These are phyloP conservation scores for Didymosphaeria variabile DNA, from an alignment of 2,329 filamentous ascomycete genomes.

Conservation along the genomic window DNA sequence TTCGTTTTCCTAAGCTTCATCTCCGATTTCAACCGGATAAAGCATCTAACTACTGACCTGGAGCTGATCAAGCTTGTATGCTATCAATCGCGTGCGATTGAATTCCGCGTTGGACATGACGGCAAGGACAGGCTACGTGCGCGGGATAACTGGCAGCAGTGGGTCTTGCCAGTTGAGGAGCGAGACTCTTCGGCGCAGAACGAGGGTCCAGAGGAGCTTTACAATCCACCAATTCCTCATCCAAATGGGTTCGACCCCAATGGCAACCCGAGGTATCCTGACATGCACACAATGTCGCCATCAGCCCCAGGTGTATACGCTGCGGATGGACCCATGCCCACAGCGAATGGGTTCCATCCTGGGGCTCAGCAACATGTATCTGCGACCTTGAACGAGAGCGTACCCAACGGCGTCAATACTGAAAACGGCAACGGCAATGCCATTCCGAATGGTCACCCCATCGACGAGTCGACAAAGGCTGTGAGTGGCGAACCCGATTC, in stretches of 20 bases:
- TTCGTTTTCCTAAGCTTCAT: slow-evolving; percentile 85
- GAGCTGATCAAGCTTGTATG: slow-evolving; percentile 79
- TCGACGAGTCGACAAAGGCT: slow-evolving; percentile 42
- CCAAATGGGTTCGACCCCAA: slow-evolving; percentile 46
- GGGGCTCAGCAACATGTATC: slow-evolving; percentile 26
- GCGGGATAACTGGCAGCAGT: slow-evolving; percentile 79
- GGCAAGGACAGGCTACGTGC: slow-evolving; percentile 80
- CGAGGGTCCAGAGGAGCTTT: slow-evolving; percentile 67
- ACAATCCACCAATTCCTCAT: slow-evolving; percentile 51
- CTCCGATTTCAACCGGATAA: slow-evolving; percentile 85
- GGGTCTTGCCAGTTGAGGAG: slow-evolving; percentile 75
- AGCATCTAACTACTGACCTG: slow-evolving; percentile 74
- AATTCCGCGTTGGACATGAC: slow-evolving; percentile 79
- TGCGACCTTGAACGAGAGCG: slow-evolving; percentile 22
- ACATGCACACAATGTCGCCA: slow-evolving; percentile 33
- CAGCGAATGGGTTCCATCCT: slow-evolving; percentile 42
- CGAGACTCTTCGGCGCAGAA: slow-evolving; percentile 78
- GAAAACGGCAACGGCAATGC: slow-evolving; percentile 34
- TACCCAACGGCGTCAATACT: slow-evolving; percentile 30
- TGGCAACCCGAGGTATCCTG: slow-evolving; percentile 40
- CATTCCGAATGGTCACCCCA: slow-evolving; percentile 36
- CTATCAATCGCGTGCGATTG: slow-evolving; percentile 74
- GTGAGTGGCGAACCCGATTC: slow-evolving; percentile 52
- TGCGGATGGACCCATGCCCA: slow-evolving; percentile 36
- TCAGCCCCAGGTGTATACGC: slow-evolving; percentile 26